phyloP scores from a whole-genome alignment of 1,139 yeast genomes.

The Suhomyces yuchorum region DNA sequence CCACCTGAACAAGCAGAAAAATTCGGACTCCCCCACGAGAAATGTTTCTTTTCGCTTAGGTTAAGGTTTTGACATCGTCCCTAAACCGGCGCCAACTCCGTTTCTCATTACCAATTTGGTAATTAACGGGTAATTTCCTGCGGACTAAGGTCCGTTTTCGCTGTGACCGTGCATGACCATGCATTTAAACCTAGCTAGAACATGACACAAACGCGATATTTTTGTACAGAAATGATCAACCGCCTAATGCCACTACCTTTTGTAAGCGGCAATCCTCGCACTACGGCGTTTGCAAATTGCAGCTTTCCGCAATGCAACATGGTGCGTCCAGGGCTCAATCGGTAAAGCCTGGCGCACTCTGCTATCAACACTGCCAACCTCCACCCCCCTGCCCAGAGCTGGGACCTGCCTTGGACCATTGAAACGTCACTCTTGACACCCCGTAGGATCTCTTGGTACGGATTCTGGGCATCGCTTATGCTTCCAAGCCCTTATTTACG shows the following conservation, averaged over 20 bases:
- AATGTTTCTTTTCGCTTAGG: slow-evolving; percentile 2
- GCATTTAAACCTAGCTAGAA: background rate
- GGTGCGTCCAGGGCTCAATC: background rate
- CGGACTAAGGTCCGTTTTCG: background rate
- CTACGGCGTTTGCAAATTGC: background rate
- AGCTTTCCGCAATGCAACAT: background rate
- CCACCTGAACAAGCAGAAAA: background rate
- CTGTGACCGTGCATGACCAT: background rate
- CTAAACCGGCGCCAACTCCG: slow-evolving; percentile 5
- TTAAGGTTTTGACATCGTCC: background rate
- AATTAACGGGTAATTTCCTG: background rate
- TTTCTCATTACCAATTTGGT: background rate
- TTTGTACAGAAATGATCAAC: background rate
- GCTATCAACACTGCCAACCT: too few relatives aligned
- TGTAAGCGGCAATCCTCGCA: background rate
- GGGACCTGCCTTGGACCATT: too few relatives aligned
- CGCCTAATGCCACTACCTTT: background rate
- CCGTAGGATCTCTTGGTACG: background rate
- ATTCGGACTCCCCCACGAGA: background rate
- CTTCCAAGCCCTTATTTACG: background rate
- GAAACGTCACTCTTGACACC: background rate
- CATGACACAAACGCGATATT: background rate
- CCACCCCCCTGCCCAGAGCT: too few relatives aligned
- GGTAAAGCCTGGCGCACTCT: background rate
- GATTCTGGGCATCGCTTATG: background rate